These are phyloP conservation scores for Volvox carteri DNA, from an alignment of 163 green algal genomes.

Conservation along the genomic window DNA sequence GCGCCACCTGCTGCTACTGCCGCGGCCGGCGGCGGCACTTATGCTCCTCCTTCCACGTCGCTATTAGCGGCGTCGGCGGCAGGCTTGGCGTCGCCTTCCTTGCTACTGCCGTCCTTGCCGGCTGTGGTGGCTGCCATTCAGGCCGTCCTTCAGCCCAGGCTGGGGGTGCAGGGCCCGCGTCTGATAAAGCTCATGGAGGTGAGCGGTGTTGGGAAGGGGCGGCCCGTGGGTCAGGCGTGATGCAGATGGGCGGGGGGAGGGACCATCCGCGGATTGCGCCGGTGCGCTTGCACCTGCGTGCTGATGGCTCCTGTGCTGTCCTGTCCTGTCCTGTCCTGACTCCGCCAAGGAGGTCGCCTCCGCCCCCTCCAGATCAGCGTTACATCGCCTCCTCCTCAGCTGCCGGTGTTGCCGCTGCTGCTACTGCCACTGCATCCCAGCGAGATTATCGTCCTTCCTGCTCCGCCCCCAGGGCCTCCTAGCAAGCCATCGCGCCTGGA, in stretches of 20 bases:
- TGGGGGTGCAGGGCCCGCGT: constrained; percentile 42
- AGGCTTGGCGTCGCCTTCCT: neutral
- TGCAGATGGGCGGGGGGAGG: neutral
- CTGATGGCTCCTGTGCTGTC: neutral
- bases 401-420: no score
- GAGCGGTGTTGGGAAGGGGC: no score
- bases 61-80: no score
- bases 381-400: no score
- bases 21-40: neutral
- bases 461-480: constrained; percentile 13
- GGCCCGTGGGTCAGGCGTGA: neutral
- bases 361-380: no score
- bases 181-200: constrained; percentile 51
- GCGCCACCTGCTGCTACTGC: neutral
- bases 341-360: no score
- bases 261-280: neutral
- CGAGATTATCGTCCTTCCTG: neutral
- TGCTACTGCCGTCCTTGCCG: neutral
- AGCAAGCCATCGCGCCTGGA: constrained; percentile 20
- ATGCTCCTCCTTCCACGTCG: no score
- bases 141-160: constrained; percentile 42
- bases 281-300: neutral
- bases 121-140: neutral
- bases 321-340: neutral
- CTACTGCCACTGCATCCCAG: neutral